Evolutionary conservation across 1,284 basidiomycete species (phyloP), one percentile per base, ranked within the genome.

Genomic region (Porogramme epimiltina): DNA sequence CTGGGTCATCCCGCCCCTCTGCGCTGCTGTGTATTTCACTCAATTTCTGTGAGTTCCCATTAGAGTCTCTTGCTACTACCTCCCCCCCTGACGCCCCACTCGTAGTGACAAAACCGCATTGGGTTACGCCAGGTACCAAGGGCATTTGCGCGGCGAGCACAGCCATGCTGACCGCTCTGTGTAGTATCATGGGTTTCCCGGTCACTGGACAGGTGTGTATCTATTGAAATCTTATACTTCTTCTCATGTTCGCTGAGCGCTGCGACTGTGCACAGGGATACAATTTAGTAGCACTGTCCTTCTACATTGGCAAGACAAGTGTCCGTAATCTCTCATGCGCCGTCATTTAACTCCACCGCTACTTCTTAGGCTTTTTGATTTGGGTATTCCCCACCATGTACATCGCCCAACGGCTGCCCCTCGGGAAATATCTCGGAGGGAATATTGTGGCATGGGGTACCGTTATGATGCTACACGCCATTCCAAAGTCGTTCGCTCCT

Each of bases 331-430:
- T 49, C 24, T 47, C 51, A 49, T 34, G 28, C 6, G 11, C 10
- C 20, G 28, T 6, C 19, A 5, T 18, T 0, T 19, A 5, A 10
- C 16, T 37, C 3, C 28, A 13, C 28, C 28, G 28, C 28, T 6
- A 31, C 13, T 13, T 11, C 11, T 1, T 42, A 84, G 83, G 83
- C 3, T 85, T 80, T 60, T 66, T 85, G 25, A 67, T 80, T 20
- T 87, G 79, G 74, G 84, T 87, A 60, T 85, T 87, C 53, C 84
- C 85, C 2, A 85, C 84, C 0, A 79, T 83, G 25, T 85, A 82
- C 54, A 78, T 88, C 42, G 79, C 85, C 0, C 85, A 87, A 63
- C 80, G 80, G 51, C 69, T 80, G 18, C 69, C 80, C 15, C 67
- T 82, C 23, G 84, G 77, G 13, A 86, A 86, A 64, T 88, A 86